Conservation (phyloP, 306 rosid genomes). For the Quercus agrifolia region DNA sequence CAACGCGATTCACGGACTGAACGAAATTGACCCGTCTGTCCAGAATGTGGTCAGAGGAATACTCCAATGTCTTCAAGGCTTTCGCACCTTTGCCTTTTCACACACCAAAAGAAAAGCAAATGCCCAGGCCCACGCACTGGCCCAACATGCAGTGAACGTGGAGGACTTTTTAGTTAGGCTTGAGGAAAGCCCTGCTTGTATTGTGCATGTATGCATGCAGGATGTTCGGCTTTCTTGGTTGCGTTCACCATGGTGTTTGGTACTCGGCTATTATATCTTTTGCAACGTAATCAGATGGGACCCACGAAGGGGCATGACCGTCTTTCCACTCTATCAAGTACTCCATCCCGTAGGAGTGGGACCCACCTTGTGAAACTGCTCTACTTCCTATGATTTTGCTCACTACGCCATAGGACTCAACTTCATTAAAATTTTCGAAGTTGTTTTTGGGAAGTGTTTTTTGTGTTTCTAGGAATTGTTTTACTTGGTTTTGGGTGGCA, state of each 20-base stretch:
- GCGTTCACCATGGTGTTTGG: constrained; percentile 89
- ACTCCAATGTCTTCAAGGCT: too few relatives aligned
- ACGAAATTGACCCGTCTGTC: too few relatives aligned
- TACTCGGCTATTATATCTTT: constrained; percentile 75
- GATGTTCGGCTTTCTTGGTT: constrained; percentile 50
- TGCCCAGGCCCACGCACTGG: too few relatives aligned
- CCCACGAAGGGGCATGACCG: constrained; percentile 81
- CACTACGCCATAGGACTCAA: constrained; percentile 72
- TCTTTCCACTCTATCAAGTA: constrained; percentile 86
- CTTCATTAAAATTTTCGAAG: constrained; percentile 15
- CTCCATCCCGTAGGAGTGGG: constrained; percentile 45
- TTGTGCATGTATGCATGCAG: too few relatives aligned
- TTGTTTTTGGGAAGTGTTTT: background rate
- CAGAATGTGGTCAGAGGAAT: too few relatives aligned
- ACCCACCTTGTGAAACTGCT: constrained; percentile 29
- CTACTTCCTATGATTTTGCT: constrained; percentile 72
- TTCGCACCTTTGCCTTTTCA: too few relatives aligned
- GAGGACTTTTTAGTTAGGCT: too few relatives aligned
- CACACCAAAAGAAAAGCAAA: too few relatives aligned
- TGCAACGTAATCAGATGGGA: constrained; percentile 67
- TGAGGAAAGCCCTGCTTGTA: too few relatives aligned
- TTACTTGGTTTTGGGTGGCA: constrained; percentile 43
- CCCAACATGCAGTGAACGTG: too few relatives aligned
- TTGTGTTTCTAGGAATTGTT: background rate
- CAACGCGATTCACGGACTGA: too few relatives aligned